Percentiles rank a stretch among this genome's conserved stretches.
Evolutionary conservation across 2,329 filamentous ascomycete species (phyloP).

Genomic region (Pseudogymnoascus sp.): DNA sequence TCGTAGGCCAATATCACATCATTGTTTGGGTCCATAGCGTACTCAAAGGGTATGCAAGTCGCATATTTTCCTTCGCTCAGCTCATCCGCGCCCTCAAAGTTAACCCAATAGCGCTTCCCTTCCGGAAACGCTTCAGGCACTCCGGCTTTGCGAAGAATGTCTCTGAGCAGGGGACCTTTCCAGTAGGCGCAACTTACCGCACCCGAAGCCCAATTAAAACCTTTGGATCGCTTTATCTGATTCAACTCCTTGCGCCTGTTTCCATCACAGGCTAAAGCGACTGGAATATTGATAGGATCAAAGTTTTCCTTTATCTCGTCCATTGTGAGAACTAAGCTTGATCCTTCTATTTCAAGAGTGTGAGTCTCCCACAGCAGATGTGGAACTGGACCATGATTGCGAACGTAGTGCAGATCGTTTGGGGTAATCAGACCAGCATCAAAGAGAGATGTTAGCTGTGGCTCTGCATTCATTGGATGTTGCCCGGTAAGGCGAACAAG

Average conservation of each 20-base stretch:
- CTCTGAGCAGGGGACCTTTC: conserved; percentile 39
- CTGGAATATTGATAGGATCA: conserved; percentile 39
- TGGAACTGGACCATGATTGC: conserved; percentile 47
- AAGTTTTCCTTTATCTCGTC: conserved; percentile 37
- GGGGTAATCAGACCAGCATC: conserved; percentile 43
- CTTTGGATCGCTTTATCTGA: conserved; percentile 38
- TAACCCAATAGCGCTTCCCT: conserved; percentile 34
- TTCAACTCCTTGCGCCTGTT: conserved; percentile 45
- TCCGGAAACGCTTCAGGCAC: conserved; percentile 22
- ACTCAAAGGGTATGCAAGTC: conserved; percentile 41
- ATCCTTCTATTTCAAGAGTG: conserved; percentile 36
- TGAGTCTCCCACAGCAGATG: conserved; percentile 42
- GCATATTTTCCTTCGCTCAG: conserved; percentile 40
- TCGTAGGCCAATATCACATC: conserved; percentile 42
- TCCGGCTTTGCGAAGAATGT: conserved; percentile 38
- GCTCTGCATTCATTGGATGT: conserved; percentile 45
- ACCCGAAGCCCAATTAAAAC: conserved; percentile 40
- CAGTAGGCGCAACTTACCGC: conserved; percentile 43
- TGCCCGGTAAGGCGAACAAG: conserved; percentile 45
- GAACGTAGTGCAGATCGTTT: conserved; percentile 43
- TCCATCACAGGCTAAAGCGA: conserved; percentile 42
- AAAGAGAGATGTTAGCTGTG: conserved; percentile 35
- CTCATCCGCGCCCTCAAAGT: conserved; percentile 43
- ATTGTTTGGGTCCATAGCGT: conserved; percentile 39
- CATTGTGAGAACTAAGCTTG: conserved; percentile 32